A percentile compares a stretch with the other conserved stretches of the same genome.
These are phyloP conservation scores for Phytopythium boreale DNA, from an alignment of 352 stramenopile genomes.

Conservation along the genomic window DNA sequence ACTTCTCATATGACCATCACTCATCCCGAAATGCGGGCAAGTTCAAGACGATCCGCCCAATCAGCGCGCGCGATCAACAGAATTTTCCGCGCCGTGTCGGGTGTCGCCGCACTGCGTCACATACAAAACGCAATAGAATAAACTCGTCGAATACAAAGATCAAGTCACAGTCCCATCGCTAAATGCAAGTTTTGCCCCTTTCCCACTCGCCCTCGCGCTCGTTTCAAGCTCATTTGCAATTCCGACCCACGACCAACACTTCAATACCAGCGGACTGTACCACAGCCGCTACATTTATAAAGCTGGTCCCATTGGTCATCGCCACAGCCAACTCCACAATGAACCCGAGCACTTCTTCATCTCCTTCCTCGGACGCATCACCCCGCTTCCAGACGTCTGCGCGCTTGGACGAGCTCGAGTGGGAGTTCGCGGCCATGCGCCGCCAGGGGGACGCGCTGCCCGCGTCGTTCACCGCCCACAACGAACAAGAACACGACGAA, in stretches of 20 bases:
- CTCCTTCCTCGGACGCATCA: neutral
- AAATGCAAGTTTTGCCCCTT: neutral
- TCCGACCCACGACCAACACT: neutral
- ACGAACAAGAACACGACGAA: neutral
- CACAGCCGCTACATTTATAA: neutral
- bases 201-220: neutral
- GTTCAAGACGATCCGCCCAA: constrained; percentile 16
- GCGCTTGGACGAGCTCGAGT: constrained; percentile 27
- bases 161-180: neutral
- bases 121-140: neutral
- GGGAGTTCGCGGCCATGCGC: constrained; percentile 18
- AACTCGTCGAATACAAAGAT: neutral
- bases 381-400: constrained; percentile 16
- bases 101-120: constrained; percentile 9
- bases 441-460: constrained; percentile 7
- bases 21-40: constrained; percentile 2
- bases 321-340: neutral
- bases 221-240: constrained; percentile 5
- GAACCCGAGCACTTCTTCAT: neutral
- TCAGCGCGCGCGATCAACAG: constrained; percentile 16
- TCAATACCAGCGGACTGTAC: neutral
- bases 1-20: constrained; percentile 13
- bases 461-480: constrained; percentile 3
- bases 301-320: neutral
- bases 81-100: constrained; percentile 24